phyloP scores from a whole-genome alignment of 306 rosid genomes.

The Pyrus communis region DNA sequence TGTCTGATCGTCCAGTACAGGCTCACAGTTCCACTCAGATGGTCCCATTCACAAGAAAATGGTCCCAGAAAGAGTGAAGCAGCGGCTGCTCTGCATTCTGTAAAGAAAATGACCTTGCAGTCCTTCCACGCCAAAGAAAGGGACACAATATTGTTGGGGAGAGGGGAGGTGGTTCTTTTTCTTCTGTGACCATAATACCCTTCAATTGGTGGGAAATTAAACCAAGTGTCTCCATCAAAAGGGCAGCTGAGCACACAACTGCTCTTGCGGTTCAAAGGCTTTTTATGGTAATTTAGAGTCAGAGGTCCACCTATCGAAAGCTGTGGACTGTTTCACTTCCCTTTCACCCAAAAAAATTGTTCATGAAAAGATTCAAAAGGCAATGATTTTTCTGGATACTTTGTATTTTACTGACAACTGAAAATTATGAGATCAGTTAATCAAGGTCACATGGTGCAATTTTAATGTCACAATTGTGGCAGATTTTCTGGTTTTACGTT shows the following conservation, averaged over 20 bases:
- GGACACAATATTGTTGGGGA: not conserved
- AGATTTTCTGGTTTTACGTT: not conserved
- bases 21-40: not conserved
- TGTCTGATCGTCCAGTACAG: not conserved
- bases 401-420: not conserved
- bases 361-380: slow-evolving; percentile 2
- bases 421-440: not conserved
- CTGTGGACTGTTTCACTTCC: not conserved
- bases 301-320: slow-evolving; percentile 9
- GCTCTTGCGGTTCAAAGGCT: slow-evolving; percentile 4
- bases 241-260: not conserved
- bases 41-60: slow-evolving; percentile 23
- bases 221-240: slow-evolving; percentile 8
- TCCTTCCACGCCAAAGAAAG: slow-evolving; percentile 14
- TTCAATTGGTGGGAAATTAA: not conserved
- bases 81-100: not conserved
- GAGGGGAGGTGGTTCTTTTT: not conserved
- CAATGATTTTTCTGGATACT: slow-evolving; percentile 17
- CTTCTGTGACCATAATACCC: not conserved
- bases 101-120: slow-evolving; percentile 10
- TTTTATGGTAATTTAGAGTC: not conserved
- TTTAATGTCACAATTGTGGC: not conserved
- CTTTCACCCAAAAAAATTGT: not conserved
- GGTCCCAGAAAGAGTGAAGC: slow-evolving; percentile 2
- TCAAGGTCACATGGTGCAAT: not conserved